Percentiles rank a stretch among this genome's conserved stretches.
phyloP scores from a whole-genome alignment of 257 asterid species.

The Rhazya stricta region DNA sequence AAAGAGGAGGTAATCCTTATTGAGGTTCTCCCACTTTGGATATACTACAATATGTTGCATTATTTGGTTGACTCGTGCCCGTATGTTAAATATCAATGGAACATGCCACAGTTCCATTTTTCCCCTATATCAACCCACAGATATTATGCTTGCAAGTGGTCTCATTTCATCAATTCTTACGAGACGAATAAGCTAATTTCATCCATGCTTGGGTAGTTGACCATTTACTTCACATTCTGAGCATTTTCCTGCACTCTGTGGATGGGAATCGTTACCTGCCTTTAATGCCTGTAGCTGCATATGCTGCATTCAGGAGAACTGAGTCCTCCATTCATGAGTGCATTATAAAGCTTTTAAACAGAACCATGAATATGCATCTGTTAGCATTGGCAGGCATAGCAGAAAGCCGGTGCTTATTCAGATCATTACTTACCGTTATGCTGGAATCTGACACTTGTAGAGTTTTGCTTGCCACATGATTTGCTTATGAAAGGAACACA shows the following conservation, averaged over 20 bases:
- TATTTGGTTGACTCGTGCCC: not conserved
- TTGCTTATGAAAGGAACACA: not conserved
- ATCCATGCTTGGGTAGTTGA: not conserved
- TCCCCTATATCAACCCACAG: not conserved
- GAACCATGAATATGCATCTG: constrained; percentile 6
- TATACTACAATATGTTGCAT: not conserved
- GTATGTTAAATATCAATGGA: not conserved
- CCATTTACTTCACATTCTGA: constrained; percentile 7
- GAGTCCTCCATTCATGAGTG: constrained; percentile 1
- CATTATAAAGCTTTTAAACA: not conserved
- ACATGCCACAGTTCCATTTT: not conserved
- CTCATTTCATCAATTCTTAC: not conserved
- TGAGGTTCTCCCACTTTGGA: not conserved
- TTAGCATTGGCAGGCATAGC: not conserved
- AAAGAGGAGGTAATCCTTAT: not conserved
- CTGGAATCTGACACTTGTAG: not conserved
- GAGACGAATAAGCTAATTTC: not conserved
- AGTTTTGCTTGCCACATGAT: constrained; percentile 1
- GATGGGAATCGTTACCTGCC: constrained; percentile 11
- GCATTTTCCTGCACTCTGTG: not conserved
- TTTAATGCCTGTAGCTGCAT: constrained; percentile 16
- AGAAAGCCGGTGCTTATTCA: not conserved
- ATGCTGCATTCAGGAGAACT: constrained; percentile 10
- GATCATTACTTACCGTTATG: not conserved
- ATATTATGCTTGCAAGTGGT: not conserved